These are phyloP conservation scores for Fusarium virguliforme DNA, from an alignment of 2,329 filamentous ascomycete genomes.

Conservation along the genomic window DNA sequence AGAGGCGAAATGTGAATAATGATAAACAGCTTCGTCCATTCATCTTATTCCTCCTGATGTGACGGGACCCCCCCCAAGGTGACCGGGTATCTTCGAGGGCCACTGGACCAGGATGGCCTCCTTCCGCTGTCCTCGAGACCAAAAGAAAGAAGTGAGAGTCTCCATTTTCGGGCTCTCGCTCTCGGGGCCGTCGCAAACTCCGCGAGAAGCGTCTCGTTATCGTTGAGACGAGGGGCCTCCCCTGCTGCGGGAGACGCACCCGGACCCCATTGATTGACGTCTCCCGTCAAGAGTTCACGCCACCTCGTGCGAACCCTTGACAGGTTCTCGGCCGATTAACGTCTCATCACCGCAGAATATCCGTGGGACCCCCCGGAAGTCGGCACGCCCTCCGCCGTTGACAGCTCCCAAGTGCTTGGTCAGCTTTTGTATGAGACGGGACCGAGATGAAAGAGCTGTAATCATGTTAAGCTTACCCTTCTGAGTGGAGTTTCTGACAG, in stretches of 20 bases:
- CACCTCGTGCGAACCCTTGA: conserved; percentile 20
- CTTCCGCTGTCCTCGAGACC: conserved; percentile 16
- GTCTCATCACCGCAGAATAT: conserved; percentile 21
- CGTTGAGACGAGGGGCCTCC: conserved; percentile 6
- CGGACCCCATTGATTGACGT: conserved; percentile 7
- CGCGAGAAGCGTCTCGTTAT: conserved; percentile 20
- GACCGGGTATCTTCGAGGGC: background rate
- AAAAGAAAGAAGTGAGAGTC: background rate
- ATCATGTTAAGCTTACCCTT: conserved; percentile 18
- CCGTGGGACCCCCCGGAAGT: conserved; percentile 23
- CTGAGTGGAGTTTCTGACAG: background rate
- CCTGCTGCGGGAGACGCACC: conserved; percentile 18
- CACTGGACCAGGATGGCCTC: conserved; percentile 8
- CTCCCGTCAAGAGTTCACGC: conserved; percentile 14
- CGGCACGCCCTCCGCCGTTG: conserved; percentile 10
- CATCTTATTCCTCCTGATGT: conserved; percentile 13
- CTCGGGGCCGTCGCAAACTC: conserved; percentile 27
- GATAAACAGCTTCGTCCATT: background rate
- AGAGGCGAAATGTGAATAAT: conserved; percentile 9
- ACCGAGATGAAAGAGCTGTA: conserved; percentile 13
- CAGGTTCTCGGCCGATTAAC: conserved; percentile 38
- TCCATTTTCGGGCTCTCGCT: conserved; percentile 29
- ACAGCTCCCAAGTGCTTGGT: background rate
- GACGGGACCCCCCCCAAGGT: conserved; percentile 3
- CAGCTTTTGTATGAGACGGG: background rate